A percentile compares a stretch with the other conserved stretches of the same genome.
phyloP scores from a whole-genome alignment of 345 rosid species.

The Camelina sativa region DNA sequence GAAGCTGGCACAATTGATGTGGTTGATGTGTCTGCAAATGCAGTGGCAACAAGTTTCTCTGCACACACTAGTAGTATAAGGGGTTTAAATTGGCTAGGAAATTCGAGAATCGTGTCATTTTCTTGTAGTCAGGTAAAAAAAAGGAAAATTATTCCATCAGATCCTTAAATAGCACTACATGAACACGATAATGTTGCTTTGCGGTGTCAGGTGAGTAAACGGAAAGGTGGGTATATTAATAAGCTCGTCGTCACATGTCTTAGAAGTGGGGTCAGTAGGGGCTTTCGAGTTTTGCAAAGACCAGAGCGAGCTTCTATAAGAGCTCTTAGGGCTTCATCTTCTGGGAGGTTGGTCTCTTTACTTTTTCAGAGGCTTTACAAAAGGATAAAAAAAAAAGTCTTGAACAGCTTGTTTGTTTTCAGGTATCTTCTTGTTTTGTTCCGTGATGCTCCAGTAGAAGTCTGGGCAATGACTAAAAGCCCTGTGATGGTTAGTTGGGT shows the following conservation, averaged over 20 bases:
- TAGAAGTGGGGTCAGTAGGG: conserved; percentile 79
- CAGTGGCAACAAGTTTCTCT: conserved; percentile 75
- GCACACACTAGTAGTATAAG: conserved; percentile 68
- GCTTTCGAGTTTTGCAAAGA: conserved; percentile 78
- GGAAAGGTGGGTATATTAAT: conserved; percentile 78
- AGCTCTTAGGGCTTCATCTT: conserved; percentile 82
- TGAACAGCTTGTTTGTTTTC: conserved; percentile 31
- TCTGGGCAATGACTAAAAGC: conserved; percentile 93
- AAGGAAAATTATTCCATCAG: background rate
- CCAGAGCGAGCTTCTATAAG: conserved; percentile 88
- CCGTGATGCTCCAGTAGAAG: conserved; percentile 94
- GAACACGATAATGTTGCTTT: conserved; percentile 13
- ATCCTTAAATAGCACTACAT: background rate
- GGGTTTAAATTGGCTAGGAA: conserved; percentile 93
- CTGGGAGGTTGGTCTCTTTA: conserved; percentile 68
- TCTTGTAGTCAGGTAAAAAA: conserved; percentile 62
- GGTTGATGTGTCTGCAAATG: conserved; percentile 86
- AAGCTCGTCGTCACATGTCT: conserved; percentile 82
- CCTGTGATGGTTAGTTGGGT: conserved; percentile 72
- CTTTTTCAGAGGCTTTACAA: conserved; percentile 6
- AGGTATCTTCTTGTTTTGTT: conserved; percentile 93
- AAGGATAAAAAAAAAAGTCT: background rate
- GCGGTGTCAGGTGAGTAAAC: conserved; percentile 67
- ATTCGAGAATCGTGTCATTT: conserved; percentile 87
- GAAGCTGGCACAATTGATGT: conserved; percentile 78